A percentile compares a stretch with the other conserved stretches of the same genome.
Conservation (phyloP, 2,329 filamentous ascomycete species). For the Arachnopeziza araneosa region DNA sequence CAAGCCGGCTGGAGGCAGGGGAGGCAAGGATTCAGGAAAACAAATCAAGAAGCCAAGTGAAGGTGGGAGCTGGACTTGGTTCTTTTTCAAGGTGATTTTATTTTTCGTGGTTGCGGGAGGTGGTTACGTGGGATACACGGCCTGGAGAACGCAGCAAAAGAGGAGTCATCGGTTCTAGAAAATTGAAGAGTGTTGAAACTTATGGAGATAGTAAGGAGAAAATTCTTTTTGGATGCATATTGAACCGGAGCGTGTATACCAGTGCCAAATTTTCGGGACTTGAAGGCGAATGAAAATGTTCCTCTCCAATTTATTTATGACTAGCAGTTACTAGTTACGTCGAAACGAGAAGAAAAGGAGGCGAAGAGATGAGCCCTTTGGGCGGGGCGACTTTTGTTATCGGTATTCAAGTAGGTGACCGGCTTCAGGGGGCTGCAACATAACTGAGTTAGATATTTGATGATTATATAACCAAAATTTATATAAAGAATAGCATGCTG, state of each 20-base stretch:
- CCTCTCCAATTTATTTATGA: not conserved
- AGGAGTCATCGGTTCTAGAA: conserved; percentile 30
- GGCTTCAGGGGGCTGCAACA: no score
- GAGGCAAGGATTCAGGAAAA: conserved; percentile 14
- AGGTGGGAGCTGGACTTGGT: conserved; percentile 59
- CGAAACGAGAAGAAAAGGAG: not conserved
- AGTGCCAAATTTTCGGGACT: not conserved
- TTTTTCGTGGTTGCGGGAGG: conserved; percentile 66
- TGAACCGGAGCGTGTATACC: not conserved
- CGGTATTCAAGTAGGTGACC: no score
- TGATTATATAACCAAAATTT: no score
- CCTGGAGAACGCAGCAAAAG: conserved; percentile 55
- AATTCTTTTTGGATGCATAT: not conserved
- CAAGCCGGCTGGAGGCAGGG: conserved; percentile 45
- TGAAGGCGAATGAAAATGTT: not conserved
- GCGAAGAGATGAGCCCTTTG: not conserved
- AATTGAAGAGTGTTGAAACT: not conserved
- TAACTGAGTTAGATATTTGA: no score
- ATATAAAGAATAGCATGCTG: no score
- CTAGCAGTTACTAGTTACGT: not conserved
- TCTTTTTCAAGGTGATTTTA: conserved; percentile 76
- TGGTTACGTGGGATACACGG: conserved; percentile 79
- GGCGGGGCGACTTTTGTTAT: not conserved
- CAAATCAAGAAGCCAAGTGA: conserved; percentile 11
- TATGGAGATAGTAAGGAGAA: not conserved